phyloP scores from a whole-genome alignment of 257 asterid genomes.

The Solanum sejunctum region DNA sequence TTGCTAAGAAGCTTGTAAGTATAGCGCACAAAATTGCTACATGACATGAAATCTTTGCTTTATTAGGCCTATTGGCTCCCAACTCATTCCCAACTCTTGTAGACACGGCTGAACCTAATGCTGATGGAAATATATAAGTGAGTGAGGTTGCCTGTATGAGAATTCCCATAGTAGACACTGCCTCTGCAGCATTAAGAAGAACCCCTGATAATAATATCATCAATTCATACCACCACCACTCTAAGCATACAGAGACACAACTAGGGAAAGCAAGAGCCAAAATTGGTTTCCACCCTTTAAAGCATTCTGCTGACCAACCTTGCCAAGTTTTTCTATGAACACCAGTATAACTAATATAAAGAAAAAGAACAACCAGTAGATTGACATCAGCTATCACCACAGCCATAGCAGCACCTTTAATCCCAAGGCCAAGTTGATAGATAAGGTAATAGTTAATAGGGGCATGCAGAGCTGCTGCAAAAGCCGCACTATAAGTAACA shows the following conservation, averaged over 20 bases:
- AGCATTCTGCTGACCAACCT: constrained; percentile 9
- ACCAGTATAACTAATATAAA: constrained; percentile 3
- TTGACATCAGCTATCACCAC: constrained; percentile 20
- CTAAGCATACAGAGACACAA: constrained; percentile 34
- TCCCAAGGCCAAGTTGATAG: constrained; percentile 23
- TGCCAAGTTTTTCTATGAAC: constrained; percentile 12
- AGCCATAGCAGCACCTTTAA: constrained; percentile 41
- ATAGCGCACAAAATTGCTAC: constrained; percentile 28
- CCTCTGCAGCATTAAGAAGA: constrained; percentile 28
- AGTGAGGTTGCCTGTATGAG: constrained; percentile 52
- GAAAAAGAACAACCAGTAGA: constrained; percentile 13
- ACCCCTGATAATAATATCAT: constrained; percentile 55
- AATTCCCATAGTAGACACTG: constrained; percentile 57
- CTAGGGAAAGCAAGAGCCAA: constrained; percentile 34
- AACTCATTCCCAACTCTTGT: constrained; percentile 59
- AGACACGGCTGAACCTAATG: constrained; percentile 39
- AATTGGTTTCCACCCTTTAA: constrained; percentile 31
- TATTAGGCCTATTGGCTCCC: constrained; percentile 37
- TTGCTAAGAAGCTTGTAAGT: constrained; percentile 21
- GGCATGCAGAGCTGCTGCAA: constrained; percentile 34
- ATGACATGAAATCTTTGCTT: constrained; percentile 25
- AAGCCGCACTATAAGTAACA: constrained; percentile 25
- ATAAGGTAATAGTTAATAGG: constrained; percentile 35
- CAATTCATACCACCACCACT: constrained; percentile 62
- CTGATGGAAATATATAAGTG: constrained; percentile 42